phyloP scores from a whole-genome alignment of 108 stramenopile species.

The Skeletonema costatum region DNA sequence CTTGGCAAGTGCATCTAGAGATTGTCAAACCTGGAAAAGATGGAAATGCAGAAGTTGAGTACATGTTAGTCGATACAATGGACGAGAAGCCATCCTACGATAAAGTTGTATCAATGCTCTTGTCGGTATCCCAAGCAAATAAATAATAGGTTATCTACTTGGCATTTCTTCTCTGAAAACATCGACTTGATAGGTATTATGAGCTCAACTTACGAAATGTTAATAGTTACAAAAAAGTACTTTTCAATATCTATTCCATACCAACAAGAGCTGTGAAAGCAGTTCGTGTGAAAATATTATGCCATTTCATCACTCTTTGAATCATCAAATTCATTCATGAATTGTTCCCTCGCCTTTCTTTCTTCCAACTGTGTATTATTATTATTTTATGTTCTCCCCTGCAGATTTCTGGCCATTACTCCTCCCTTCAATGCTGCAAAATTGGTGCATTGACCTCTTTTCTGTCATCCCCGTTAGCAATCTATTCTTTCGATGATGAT shows the following conservation, averaged over 20 bases:
- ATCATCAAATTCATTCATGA: background rate
- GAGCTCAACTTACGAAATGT: background rate
- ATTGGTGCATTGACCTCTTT: too few relatives aligned
- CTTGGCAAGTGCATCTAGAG: conserved; percentile 81
- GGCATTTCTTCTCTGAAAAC: background rate
- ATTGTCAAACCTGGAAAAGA: conserved; percentile 35
- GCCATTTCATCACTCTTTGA: background rate
- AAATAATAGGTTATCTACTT: background rate
- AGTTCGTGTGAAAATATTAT: background rate
- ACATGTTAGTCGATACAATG: conserved; percentile 37
- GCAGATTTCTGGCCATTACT: background rate
- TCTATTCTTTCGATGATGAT: background rate
- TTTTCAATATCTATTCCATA: background rate
- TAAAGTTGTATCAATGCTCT: conserved; percentile 33
- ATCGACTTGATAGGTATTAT: too few relatives aligned
- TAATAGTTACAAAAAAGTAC: conserved; percentile 4
- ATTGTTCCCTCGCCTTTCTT: background rate
- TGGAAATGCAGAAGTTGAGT: conserved; percentile 40
- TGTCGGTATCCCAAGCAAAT: conserved; percentile 22
- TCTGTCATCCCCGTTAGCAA: background rate
- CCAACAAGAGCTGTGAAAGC: background rate
- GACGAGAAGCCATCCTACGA: conserved; percentile 48
- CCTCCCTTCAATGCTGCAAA: background rate
- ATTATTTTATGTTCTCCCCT: background rate
- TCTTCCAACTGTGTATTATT: background rate